A percentile compares a stretch with the other conserved stretches of the same genome.
These are phyloP conservation scores for Limtongia smithiae DNA, from an alignment of 805 yeast genomes.

Conservation along the genomic window DNA sequence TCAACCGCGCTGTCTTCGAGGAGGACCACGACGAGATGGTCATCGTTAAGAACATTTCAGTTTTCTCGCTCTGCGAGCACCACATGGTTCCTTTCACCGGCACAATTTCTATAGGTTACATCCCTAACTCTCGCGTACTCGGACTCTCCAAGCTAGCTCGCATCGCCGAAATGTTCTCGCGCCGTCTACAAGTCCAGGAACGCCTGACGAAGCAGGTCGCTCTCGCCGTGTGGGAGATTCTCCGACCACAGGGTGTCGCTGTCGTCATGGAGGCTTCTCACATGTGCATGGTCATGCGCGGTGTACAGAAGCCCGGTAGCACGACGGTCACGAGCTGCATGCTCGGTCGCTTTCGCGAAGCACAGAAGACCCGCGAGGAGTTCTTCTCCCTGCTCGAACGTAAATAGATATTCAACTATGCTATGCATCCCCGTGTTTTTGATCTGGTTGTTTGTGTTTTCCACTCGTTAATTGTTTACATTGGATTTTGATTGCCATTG, in stretches of 20 bases:
- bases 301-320: constrained; percentile 93
- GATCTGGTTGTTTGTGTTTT: neutral
- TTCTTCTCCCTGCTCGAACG: constrained; percentile 64
- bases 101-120: constrained; percentile 95
- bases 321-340: constrained; percentile 92
- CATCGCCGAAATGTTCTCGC: constrained; percentile 92
- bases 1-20: constrained; percentile 92
- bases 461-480: neutral
- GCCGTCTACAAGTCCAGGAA: constrained; percentile 97
- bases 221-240: constrained; percentile 84
- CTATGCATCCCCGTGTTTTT: neutral
- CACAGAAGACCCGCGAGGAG: constrained; percentile 95
- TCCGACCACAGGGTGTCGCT: constrained; percentile 95
- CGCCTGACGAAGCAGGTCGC: constrained; percentile 96
- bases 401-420: constrained; percentile 1
- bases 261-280: constrained; percentile 97
- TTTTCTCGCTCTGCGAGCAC: constrained; percentile 92
- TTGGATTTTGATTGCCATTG: too few species aligned
- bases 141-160: constrained; percentile 93
- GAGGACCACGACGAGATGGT: constrained; percentile 99
- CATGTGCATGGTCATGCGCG: constrained; percentile 99
- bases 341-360: constrained; percentile 92
- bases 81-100: constrained; percentile 97
- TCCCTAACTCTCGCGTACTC: constrained; percentile 87
- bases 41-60: constrained; percentile 89